Evolutionary conservation across 2,329 filamentous ascomycete species (phyloP), one percentile per base, ranked within the genome.

Genomic region (Alternaria conjuncta): DNA sequence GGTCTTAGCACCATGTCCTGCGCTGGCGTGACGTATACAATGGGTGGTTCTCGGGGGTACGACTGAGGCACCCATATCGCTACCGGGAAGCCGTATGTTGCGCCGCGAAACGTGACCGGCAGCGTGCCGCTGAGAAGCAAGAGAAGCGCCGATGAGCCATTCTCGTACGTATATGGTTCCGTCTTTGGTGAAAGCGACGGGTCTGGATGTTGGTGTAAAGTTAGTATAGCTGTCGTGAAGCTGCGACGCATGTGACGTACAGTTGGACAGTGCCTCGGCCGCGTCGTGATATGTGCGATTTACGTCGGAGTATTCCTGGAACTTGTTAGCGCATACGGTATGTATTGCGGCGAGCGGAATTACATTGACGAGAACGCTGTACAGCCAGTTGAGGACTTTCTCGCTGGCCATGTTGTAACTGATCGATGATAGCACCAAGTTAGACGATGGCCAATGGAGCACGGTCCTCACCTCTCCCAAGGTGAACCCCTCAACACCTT

Each of bases 131-230:
- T 88, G 57, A 99, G 86, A 71, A 93, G 92, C 54, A 99, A 85
- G 58, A 99, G 90, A 28, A 99, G 88, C 54, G 94, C 92, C 12
- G 94, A 95, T 68, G 87, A 84, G 74, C 96, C 96, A 84, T 92
- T 92, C 72, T 97, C 92, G 78, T 94, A 97, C 60, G 95, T 98
- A 82, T 98, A 96, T 55, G 98, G 94, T 80, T 98, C 94, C 65
- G 96, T 99, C 71, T 92, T 89, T 25, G 94, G 93, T 9, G 90
- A 87, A 21, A 99, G 85, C 3, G 92, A 41, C 30, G 49, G 49
- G 30, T 53, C 49, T 53, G 20, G 28, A 53, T 3, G 30, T 53
- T 25, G 49, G 49, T 11, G 49, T 36, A 15, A 12, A 25, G 49
- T 53, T 15, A 41, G 49, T 53, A 23, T 41, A 30, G 20, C 30